Base-by-base conservation (phyloP, 2,329 filamentous ascomycete genomes). In the Lecanosticta acicola region DNA sequence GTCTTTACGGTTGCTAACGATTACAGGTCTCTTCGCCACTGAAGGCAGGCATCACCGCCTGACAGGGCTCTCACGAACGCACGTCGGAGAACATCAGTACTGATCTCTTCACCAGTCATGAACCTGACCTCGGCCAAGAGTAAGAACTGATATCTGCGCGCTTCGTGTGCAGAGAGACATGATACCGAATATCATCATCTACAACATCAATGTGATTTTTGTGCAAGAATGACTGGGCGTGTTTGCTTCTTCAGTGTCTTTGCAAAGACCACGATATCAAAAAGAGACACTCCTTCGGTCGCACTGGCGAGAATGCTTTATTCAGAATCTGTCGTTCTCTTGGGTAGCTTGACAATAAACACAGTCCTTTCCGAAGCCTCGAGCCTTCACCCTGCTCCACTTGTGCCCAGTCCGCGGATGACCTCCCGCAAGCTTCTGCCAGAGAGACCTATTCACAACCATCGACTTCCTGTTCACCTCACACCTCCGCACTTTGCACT, bases 1-100 rank as follows among this genome's bases (percentile, higher is more conserved):
- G n/a, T n/a, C n/a, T n/a, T n/a, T n/a, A n/a, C n/a, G n/a, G n/a
- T n/a, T 40, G 21, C 29, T 17, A 21, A 13, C 10, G 21, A n/a
- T 8, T 19, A 26, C 33, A 61, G 58, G 45, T 50, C 32, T 57
- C 58, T 46, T 59, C 58, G 42, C 58, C 58, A 43, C 53, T 61
- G 46, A 57, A 49, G 46, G 48, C 46, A 34, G 53, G 52, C 46
- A 50, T 57, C 33, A 46, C 49, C 26, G 50, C 46, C 41, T 55
- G 35, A 50, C 21, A 29, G 5, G 7, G 11, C 11, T 29, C 7
- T 11, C 24, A 11, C 24, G 11, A 11, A 5, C 24, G 24, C 24
- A 29, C 24, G 24, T 29, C 24, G 24, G 24, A 29, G 24, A n/a
- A n/a, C n/a, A n/a, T n/a, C n/a, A n/a, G n/a, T n/a, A n/a, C n/a